These are phyloP conservation scores for Rhizophagus sp. DNA, from an alignment of 192 early-diverging fungal species.

Conservation along the genomic window DNA sequence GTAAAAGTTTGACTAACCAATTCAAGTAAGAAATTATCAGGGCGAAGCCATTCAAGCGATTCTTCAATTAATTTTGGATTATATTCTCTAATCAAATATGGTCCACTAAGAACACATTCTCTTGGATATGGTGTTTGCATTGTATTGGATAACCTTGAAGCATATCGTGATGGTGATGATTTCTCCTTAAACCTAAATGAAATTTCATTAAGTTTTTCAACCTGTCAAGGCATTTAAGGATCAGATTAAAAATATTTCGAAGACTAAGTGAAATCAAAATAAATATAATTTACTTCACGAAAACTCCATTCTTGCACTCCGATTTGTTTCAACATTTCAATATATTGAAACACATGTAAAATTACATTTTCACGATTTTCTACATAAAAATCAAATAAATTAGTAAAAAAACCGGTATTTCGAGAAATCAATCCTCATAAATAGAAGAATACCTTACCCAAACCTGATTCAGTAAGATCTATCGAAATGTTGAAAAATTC, in stretches of 20 bases:
- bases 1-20: slow-evolving; percentile 37
- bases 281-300: slow-evolving; percentile 66
- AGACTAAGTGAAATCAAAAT: background rate
- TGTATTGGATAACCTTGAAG: slow-evolving; percentile 66
- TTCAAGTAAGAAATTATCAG: slow-evolving; percentile 37
- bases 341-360: slow-evolving; percentile 82
- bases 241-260: background rate
- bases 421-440: slow-evolving; percentile 55
- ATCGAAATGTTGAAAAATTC: slow-evolving; percentile 77
- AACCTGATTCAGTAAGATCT: slow-evolving; percentile 74
- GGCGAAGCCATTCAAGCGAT: slow-evolving; percentile 52
- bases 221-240: slow-evolving; percentile 9
- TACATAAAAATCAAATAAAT: slow-evolving; percentile 50
- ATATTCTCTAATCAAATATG: slow-evolving; percentile 62
- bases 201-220: slow-evolving; percentile 46
- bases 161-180: slow-evolving; percentile 62
- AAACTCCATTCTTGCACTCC: slow-evolving; percentile 81
- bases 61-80: slow-evolving; percentile 67
- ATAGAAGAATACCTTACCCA: slow-evolving; percentile 50
- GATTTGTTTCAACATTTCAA: slow-evolving; percentile 73
- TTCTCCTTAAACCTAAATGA: slow-evolving; percentile 80
- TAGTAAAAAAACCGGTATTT: background rate
- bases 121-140: slow-evolving; percentile 81
- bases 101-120: slow-evolving; percentile 66
- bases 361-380: slow-evolving; percentile 82